These are phyloP conservation scores for Xylariales sp. DNA, from an alignment of 2,329 filamentous ascomycete genomes.

Conservation along the genomic window DNA sequence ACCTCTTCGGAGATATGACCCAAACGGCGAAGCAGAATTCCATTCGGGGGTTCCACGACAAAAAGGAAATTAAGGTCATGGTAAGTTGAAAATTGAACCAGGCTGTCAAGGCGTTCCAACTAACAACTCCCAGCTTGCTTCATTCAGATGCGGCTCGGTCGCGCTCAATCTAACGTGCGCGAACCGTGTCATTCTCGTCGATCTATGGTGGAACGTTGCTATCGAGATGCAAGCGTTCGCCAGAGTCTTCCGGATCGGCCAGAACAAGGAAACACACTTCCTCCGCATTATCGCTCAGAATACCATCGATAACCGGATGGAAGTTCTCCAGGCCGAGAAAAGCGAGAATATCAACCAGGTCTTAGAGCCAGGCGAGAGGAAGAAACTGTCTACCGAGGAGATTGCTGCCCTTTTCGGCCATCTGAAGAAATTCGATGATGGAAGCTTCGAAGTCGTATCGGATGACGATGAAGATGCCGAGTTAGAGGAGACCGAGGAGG, in stretches of 20 bases:
- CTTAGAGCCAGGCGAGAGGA: not conserved
- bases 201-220: constrained; percentile 71
- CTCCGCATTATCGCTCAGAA: constrained; percentile 60
- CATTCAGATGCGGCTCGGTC: constrained; percentile 52
- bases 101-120: not conserved
- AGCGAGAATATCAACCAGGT: constrained; percentile 19
- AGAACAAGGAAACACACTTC: constrained; percentile 69
- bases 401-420: constrained; percentile 15
- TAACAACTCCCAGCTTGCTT: constrained; percentile 48
- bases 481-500: not conserved
- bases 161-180: constrained; percentile 57
- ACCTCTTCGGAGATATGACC: constrained; percentile 50
- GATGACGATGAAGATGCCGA: not conserved
- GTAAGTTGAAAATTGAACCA: constrained; percentile 46
- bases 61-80: constrained; percentile 46
- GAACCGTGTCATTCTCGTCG: constrained; percentile 66
- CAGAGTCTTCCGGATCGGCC: constrained; percentile 73
- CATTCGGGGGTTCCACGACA: constrained; percentile 42
- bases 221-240: constrained; percentile 71
- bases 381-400: constrained; percentile 12
- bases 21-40: constrained; percentile 33
- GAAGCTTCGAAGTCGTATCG: constrained; percentile 12
- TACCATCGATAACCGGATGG: constrained; percentile 33
- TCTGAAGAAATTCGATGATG: constrained; percentile 8
- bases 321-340: constrained; percentile 29